Evolutionary conservation across 129 eudicot species (phyloP).

Genomic region (Cynara cardunculus): DNA sequence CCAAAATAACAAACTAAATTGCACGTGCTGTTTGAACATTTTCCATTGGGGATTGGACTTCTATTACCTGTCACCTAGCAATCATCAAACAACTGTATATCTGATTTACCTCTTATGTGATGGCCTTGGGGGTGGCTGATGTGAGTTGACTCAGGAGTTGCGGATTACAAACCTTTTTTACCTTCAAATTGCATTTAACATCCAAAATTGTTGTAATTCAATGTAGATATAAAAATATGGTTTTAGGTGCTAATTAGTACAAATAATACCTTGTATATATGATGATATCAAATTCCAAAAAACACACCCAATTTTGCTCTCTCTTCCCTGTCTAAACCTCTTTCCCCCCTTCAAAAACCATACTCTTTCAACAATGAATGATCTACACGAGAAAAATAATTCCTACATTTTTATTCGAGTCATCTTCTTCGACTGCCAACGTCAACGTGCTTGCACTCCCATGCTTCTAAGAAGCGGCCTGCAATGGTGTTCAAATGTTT

Average conservation of each 20-base stretch:
- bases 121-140: too few relatives aligned
- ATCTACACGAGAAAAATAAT: background rate
- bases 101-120: too few relatives aligned
- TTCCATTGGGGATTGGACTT: too few relatives aligned
- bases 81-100: too few relatives aligned
- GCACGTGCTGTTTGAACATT: too few relatives aligned
- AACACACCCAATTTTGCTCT: background rate
- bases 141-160: background rate
- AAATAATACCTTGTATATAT: background rate
- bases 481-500: background rate
- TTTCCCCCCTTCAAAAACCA: background rate
- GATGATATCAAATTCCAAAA: background rate
- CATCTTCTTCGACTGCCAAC: background rate
- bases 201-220: background rate
- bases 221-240: background rate
- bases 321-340: slow-evolving; percentile 9
- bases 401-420: background rate
- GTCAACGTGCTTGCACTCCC: background rate
- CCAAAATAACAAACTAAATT: too few relatives aligned
- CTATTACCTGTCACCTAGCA: too few relatives aligned
- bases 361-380: background rate
- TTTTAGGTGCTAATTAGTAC: background rate
- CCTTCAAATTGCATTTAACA: background rate
- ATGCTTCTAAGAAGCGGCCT: background rate
- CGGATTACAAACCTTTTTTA: background rate